Base-by-base conservation (phyloP, 2,329 filamentous ascomycete species). In the Verruconis gallopava region DNA sequence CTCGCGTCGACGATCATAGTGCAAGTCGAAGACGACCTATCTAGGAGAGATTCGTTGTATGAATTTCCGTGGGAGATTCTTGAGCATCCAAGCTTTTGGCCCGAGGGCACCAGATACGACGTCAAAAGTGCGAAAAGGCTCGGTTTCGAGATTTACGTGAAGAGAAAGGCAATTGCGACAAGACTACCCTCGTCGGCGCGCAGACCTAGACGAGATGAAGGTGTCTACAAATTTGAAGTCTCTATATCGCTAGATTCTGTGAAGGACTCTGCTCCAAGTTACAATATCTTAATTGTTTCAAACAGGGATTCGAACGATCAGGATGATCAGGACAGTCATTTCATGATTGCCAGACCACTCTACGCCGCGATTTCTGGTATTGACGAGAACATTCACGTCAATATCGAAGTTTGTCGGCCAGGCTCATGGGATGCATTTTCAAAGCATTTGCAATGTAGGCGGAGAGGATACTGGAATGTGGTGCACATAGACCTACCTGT, bases 181-280 rank as follows among this genome's bases (percentile, higher is more conserved):
- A 30, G n/a, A n/a, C 6, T 9, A n/a, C 25, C 25, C n/a, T 9
- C n/a, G 9, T 30, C 25, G 6, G 25, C 6, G n/a, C 25, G 25
- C 25, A 30, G 25, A 30, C 25, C 9, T 9, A 30, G n/a, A n/a
- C 25, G 9, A n/a, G n/a, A n/a, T n/a, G 25, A 30, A 9, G 25
- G 25, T 30, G 25, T 30, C 25, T 30, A 30, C 25, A 30, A 30
- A 30, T 30, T 30, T n/a, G 25, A 30, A 30, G 25, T 30, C 25
- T 30, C 25, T 9, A 9, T 30, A 9, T 30, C 25, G 25, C 9
- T 30, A 9, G 25, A n/a, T 9, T 9, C 25, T 9, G n/a, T 30
- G 9, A 30, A n/a, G 25, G 25, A 30, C 25, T n/a, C 6, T 9
- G 6, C 6, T n/a, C 25, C 25, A 9, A 30, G 9, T n/a, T 30